phyloP scores from a whole-genome alignment of 805 yeast genomes.

The Pichia gijzeniarum region DNA sequence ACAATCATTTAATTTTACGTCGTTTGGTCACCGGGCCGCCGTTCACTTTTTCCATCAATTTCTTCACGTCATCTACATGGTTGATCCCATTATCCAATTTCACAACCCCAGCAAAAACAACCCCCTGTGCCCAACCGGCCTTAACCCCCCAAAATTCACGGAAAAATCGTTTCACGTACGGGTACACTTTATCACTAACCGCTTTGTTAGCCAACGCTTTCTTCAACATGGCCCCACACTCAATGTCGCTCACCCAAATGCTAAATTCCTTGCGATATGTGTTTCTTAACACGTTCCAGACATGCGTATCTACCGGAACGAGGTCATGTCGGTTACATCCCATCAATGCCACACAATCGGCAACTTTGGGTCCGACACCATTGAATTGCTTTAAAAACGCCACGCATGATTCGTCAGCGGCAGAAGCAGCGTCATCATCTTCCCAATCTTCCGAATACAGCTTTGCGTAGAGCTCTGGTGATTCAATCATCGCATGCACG shows the following conservation, averaged over 20 bases:
- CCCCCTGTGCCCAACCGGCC: slow-evolving; percentile 99
- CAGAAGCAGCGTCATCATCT: slow-evolving; percentile 22
- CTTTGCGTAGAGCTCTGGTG: slow-evolving; percentile 33
- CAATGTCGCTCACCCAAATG: slow-evolving; percentile 53
- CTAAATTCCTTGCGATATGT: slow-evolving; percentile 55
- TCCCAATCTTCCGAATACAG: slow-evolving; percentile 26
- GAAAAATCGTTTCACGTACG: slow-evolving; percentile 30
- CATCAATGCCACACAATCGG: slow-evolving; percentile 94
- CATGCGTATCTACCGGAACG: slow-evolving; percentile 96
- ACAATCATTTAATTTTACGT: background rate
- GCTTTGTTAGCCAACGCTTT: slow-evolving; percentile 12
- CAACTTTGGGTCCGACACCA: slow-evolving; percentile 98
- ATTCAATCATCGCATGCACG: slow-evolving; percentile 47
- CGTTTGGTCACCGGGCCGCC: background rate
- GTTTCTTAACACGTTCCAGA: slow-evolving; percentile 78
- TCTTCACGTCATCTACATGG: slow-evolving; percentile 9
- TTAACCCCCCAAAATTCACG: slow-evolving; percentile 73
- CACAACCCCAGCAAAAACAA: slow-evolving; percentile 78
- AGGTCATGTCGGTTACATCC: slow-evolving; percentile 77
- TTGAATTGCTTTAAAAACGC: slow-evolving; percentile 54
- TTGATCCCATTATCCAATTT: slow-evolving; percentile 61
- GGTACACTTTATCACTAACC: slow-evolving; percentile 42
- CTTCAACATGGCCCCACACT: background rate
- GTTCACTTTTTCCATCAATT: slow-evolving; percentile 3
- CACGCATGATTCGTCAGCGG: slow-evolving; percentile 39